These are phyloP conservation scores for Tolypocladium sp. DNA, from an alignment of 2,329 filamentous ascomycete genomes.

Conservation along the genomic window DNA sequence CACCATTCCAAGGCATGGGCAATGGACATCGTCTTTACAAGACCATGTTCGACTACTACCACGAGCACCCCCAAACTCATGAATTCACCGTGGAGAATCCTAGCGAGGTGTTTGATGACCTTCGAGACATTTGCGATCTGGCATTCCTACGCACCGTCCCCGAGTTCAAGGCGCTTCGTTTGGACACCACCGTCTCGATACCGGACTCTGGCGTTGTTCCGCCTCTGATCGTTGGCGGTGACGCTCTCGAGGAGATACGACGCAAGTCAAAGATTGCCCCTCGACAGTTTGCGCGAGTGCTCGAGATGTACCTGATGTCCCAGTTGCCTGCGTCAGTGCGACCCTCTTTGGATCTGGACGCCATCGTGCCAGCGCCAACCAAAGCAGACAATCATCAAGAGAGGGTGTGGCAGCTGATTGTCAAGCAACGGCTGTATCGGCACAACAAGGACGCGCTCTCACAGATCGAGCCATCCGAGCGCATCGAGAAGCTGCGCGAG, in stretches of 20 bases:
- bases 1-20: constrained; percentile 74
- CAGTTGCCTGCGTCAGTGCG: constrained; percentile 47
- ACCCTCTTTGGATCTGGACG: constrained; percentile 35
- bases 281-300: constrained; percentile 64
- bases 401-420: constrained; percentile 62
- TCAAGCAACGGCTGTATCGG: constrained; percentile 68
- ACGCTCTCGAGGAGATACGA: constrained; percentile 47
- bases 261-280: constrained; percentile 60
- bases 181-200: constrained; percentile 43
- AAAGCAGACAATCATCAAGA: constrained; percentile 53
- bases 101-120: constrained; percentile 73
- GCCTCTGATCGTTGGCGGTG: constrained; percentile 47
- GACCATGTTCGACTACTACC: constrained; percentile 63
- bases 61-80: constrained; percentile 56
- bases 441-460: constrained; percentile 65
- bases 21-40: constrained; percentile 76
- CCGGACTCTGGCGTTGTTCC: constrained; percentile 38
- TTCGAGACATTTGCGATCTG: constrained; percentile 69
- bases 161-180: constrained; percentile 45
- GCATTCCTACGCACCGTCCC: constrained; percentile 50
- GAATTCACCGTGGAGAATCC: constrained; percentile 94
- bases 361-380: constrained; percentile 32
- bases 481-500: constrained; percentile 63
- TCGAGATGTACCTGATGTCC: constrained; percentile 68
- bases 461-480: constrained; percentile 59